Evolutionary conservation across 306 rosid genomes (phyloP).

Genomic region (Trichosanthes cucumerina): DNA sequence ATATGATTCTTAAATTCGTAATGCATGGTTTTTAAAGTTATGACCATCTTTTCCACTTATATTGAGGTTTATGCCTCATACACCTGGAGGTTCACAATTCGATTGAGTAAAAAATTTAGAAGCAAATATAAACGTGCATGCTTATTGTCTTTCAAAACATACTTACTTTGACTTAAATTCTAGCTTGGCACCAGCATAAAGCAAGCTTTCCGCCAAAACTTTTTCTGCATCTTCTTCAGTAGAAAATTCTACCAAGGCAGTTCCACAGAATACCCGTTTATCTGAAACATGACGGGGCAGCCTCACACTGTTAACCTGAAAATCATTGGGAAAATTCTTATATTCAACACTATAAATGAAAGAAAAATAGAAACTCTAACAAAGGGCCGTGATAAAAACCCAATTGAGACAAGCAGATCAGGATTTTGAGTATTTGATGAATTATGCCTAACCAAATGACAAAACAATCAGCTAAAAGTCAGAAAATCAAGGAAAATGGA

Average conservation of each 20-base stretch:
- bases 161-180: slow-evolving; percentile 73
- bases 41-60: neutral
- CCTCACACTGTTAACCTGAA: slow-evolving; percentile 82
- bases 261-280: slow-evolving; percentile 68
- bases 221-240: slow-evolving; percentile 54
- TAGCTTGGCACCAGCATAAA: slow-evolving; percentile 47
- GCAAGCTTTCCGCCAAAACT: slow-evolving; percentile 33
- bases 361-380: neutral
- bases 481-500: neutral
- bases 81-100: neutral
- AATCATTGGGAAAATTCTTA: neutral
- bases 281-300: slow-evolving; percentile 82
- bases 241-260: slow-evolving; percentile 72
- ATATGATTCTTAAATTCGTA: neutral
- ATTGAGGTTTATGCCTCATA: neutral
- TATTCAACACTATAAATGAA: neutral
- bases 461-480: neutral
- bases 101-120: neutral
- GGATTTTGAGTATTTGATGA: neutral
- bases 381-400: neutral
- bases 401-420: neutral
- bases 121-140: neutral
- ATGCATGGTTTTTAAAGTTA: neutral
- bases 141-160: neutral
- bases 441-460: neutral